Percentiles rank a stretch among this genome's conserved stretches.
Conservation (phyloP, 768 basidiomycete genomes). For the Calocybe cyanea region DNA sequence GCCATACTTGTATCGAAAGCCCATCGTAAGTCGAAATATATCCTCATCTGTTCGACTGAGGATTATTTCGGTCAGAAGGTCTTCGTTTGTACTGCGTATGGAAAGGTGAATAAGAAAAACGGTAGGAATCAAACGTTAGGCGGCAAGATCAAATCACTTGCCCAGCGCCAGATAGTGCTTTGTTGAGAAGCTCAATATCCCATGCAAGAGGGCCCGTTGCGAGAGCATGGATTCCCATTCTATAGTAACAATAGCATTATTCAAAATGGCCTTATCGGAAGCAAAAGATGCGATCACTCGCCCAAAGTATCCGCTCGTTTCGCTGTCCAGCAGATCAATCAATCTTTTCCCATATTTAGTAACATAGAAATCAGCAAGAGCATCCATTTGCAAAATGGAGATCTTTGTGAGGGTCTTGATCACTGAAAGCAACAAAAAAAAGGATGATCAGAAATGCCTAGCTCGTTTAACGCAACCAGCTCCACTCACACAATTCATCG, state of each 20-base stretch:
- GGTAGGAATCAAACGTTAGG: background rate
- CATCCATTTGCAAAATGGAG: constrained; percentile 29
- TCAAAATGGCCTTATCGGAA: too few species aligned
- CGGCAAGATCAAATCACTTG: constrained; percentile 12
- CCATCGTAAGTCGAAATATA: constrained; percentile 27
- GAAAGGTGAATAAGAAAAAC: background rate
- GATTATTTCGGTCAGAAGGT: constrained; percentile 34
- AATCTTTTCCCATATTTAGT: constrained; percentile 28
- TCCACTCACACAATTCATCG: constrained; percentile 29
- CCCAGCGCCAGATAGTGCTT: constrained; percentile 30
- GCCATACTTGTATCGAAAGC: constrained; percentile 28
- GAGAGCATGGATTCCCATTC: constrained; percentile 22
- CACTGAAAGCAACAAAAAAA: constrained; percentile 19
- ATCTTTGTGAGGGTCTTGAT: constrained; percentile 25
- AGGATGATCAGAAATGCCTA: background rate
- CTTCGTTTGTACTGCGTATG: constrained; percentile 29
- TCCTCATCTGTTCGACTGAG: constrained; percentile 33
- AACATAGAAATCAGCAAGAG: constrained; percentile 29
- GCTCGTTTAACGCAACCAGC: background rate
- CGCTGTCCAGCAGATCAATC: constrained; percentile 22
- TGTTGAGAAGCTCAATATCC: constrained; percentile 33
- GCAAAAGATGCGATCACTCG: constrained; percentile 15
- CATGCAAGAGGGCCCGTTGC: constrained; percentile 34
- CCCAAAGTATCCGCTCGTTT: constrained; percentile 28
- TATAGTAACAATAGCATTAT: background rate